Evolutionary conservation across 768 basidiomycete genomes (phyloP).

Genomic region (Serendipita indica): DNA sequence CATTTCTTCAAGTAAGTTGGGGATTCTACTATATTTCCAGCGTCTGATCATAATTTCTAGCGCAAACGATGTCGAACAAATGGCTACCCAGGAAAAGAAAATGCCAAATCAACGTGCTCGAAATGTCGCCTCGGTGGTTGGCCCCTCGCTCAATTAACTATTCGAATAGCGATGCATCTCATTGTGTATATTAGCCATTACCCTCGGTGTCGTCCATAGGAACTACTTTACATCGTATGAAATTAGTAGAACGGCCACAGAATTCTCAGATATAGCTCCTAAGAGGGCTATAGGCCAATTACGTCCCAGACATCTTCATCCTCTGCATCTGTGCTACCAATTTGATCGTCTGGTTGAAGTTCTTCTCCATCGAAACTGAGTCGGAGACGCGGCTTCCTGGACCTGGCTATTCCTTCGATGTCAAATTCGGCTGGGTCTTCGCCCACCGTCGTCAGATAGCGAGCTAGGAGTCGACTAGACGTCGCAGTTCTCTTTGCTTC

Average conservation of each 20-base stretch:
- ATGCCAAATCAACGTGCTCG: constrained; percentile 5
- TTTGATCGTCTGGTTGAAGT: background rate
- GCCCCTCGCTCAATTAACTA: background rate
- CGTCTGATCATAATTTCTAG: constrained; percentile 4
- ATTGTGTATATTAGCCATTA: too few relatives aligned
- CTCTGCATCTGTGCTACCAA: background rate
- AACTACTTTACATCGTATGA: too few relatives aligned
- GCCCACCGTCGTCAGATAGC: background rate
- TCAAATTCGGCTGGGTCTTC: background rate
- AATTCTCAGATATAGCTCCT: background rate
- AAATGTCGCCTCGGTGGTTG: background rate
- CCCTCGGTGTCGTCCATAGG: too few relatives aligned
- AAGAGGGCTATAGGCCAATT: background rate
- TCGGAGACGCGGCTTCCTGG: background rate
- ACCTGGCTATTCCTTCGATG: background rate
- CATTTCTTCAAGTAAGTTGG: constrained; percentile 73
- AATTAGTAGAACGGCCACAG: too few relatives aligned
- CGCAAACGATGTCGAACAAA: constrained; percentile 13
- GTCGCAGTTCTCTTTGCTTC: background rate
- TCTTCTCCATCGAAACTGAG: constrained; percentile 7
- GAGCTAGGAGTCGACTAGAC: background rate
- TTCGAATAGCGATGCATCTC: background rate
- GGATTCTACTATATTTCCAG: constrained; percentile 17
- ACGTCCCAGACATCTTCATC: constrained; percentile 8
- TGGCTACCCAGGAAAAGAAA: constrained; percentile 11